Evolutionary conservation across 306 rosid genomes (phyloP).

Genomic region (Corylus americana): DNA sequence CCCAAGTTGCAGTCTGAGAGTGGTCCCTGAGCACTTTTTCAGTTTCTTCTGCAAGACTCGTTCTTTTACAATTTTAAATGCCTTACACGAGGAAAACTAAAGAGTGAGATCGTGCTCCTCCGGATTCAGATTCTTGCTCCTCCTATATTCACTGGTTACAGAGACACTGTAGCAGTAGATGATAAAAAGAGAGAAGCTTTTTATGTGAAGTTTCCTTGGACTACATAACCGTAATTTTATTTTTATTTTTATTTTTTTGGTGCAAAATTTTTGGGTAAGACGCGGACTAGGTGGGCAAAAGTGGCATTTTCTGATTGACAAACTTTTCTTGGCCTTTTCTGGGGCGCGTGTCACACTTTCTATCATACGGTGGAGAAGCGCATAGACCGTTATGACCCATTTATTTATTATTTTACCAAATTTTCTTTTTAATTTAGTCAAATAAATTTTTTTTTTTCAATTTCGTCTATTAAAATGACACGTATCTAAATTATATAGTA

Average conservation of each 20-base stretch:
- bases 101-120: slow-evolving; percentile 45
- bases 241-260: neutral
- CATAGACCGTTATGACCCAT: neutral
- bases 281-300: slow-evolving; percentile 6
- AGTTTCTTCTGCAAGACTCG: slow-evolving; percentile 5
- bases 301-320: neutral
- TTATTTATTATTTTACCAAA: neutral
- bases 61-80: slow-evolving; percentile 5
- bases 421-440: no score
- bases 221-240: slow-evolving; percentile 24
- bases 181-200: slow-evolving; percentile 12
- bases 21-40: slow-evolving; percentile 10
- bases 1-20: slow-evolving; percentile 16
- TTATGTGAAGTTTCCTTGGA: slow-evolving; percentile 9
- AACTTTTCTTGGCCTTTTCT: neutral
- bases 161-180: slow-evolving; percentile 18
- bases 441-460: no score
- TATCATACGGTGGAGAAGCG: neutral
- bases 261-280: slow-evolving; percentile 10
- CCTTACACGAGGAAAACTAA: slow-evolving; percentile 1
- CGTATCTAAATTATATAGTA: no score
- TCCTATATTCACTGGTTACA: slow-evolving; percentile 5
- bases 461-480: no score
- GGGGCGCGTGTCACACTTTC: neutral
- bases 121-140: slow-evolving; percentile 35